Conservation (phyloP, 768 basidiomycete genomes). For the Melanogaster broomeanus region DNA sequence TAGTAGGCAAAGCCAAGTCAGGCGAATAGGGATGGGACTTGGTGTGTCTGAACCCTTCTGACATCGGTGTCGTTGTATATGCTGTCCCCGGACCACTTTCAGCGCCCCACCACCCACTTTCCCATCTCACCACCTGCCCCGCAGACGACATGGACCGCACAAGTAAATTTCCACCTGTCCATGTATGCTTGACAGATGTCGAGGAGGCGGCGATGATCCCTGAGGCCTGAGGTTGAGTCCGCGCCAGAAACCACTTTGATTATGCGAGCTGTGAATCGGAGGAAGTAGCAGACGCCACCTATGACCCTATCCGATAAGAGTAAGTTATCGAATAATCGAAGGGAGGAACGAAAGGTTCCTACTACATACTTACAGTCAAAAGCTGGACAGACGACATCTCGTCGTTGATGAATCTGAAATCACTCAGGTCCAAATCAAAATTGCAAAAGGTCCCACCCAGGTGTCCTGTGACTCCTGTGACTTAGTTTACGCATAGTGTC, state of each 20-base stretch:
- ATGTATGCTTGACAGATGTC: conserved; percentile 64
- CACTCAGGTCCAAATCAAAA: conserved; percentile 91
- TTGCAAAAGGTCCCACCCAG: conserved; percentile 95
- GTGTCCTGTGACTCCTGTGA: too few species aligned
- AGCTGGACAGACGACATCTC: conserved; percentile 85
- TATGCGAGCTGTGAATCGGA: conserved; percentile 62
- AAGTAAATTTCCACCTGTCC: conserved; percentile 66
- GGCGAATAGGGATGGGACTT: conserved; percentile 35
- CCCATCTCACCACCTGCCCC: too few species aligned
- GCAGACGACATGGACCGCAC: conserved; percentile 41
- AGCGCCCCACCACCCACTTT: conserved; percentile 63
- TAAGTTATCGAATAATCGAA: neutral
- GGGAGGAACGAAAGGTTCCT: neutral
- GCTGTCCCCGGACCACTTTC: conserved; percentile 45
- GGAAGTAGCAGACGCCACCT: conserved; percentile 84
- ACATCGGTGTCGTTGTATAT: conserved; percentile 36
- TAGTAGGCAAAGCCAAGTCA: conserved; percentile 20
- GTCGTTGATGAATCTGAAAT: conserved; percentile 82
- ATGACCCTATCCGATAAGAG: conserved; percentile 48
- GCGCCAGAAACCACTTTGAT: conserved; percentile 62
- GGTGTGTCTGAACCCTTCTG: conserved; percentile 26
- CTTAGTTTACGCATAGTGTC: conserved; percentile 83
- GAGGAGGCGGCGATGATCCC: conserved; percentile 68
- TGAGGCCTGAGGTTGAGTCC: conserved; percentile 51
- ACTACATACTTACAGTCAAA: conserved; percentile 59